Evolutionary conservation across 768 basidiomycete species (phyloP).

Genomic region (Mycena rebaudengoi): DNA sequence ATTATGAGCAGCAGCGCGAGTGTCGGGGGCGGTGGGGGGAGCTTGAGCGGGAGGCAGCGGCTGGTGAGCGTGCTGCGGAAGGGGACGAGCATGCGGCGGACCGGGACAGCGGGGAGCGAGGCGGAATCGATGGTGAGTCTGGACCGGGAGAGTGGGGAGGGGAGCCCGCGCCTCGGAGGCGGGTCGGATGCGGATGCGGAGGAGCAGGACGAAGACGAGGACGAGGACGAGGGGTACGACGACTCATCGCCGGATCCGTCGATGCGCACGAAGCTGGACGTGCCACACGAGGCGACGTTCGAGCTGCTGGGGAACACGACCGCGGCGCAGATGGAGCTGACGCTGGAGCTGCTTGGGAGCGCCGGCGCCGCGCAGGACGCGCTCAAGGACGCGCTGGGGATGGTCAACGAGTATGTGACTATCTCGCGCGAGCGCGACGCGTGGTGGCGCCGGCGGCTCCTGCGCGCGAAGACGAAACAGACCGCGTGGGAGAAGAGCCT

Average conservation of each 20-base stretch:
- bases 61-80: conserved; percentile 22
- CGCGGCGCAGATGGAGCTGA: conserved; percentile 82
- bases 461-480: conserved; percentile 69
- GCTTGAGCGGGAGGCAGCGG: conserved; percentile 10
- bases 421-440: conserved; percentile 84
- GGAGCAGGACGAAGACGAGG: conserved; percentile 32
- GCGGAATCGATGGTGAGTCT: conserved; percentile 8
- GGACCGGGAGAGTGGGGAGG: conserved; percentile 20
- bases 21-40: conserved; percentile 20
- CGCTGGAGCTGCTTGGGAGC: conserved; percentile 57
- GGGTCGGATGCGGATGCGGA: conserved; percentile 31
- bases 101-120: conserved; percentile 2
- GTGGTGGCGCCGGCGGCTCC: conserved; percentile 75
- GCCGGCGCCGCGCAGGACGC: conserved; percentile 53
- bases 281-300: conserved; percentile 68
- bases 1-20: conserved; percentile 15
- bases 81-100: not conserved
- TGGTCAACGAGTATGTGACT: conserved; percentile 69
- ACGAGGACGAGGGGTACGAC: conserved; percentile 38
- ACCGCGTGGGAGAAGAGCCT: conserved; percentile 91
- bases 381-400: conserved; percentile 65
- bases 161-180: conserved; percentile 32
- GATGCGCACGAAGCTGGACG: conserved; percentile 34
- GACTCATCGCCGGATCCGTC: conserved; percentile 55
- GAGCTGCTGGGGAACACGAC: conserved; percentile 76